Conservation (phyloP, 805 yeast species). For the Blastobotrys americana region DNA sequence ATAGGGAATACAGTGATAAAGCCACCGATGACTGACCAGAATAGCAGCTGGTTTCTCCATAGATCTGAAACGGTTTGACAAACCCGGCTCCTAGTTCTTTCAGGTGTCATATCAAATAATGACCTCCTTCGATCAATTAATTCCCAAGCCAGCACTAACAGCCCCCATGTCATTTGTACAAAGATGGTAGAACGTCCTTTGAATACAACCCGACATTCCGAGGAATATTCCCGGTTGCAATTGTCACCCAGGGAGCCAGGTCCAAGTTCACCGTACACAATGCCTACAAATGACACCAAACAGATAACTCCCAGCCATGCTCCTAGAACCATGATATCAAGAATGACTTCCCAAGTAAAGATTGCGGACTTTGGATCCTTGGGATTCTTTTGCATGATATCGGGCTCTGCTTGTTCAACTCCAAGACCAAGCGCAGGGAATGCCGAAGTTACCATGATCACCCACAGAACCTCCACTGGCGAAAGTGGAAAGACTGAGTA, state of each 20-base stretch:
- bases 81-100: slow-evolving; percentile 37
- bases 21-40: slow-evolving; percentile 74
- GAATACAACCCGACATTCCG: slow-evolving; percentile 55
- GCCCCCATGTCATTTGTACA: slow-evolving; percentile 82
- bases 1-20: slow-evolving; percentile 70
- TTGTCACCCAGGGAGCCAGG: slow-evolving; percentile 54
- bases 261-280: slow-evolving; percentile 56
- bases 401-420: slow-evolving; percentile 56
- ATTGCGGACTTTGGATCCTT: slow-evolving; percentile 47
- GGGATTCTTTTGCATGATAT: slow-evolving; percentile 58
- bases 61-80: slow-evolving; percentile 52
- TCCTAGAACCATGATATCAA: slow-evolving; percentile 69
- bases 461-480: slow-evolving; percentile 76
- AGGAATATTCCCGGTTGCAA: slow-evolving; percentile 50
- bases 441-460: slow-evolving; percentile 69
- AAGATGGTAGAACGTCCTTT: slow-evolving; percentile 71
- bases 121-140: slow-evolving; percentile 67
- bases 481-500: slow-evolving; percentile 75
- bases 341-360: slow-evolving; percentile 58
- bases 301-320: slow-evolving; percentile 66
- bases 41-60: slow-evolving; percentile 67
- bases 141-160: slow-evolving; percentile 77
- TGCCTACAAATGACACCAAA: slow-evolving; percentile 55
- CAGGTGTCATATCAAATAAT: slow-evolving; percentile 63
- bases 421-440: slow-evolving; percentile 84